Base-by-base conservation (phyloP, 1,284 basidiomycete genomes). In the Tetrapyrgos nigripes region DNA sequence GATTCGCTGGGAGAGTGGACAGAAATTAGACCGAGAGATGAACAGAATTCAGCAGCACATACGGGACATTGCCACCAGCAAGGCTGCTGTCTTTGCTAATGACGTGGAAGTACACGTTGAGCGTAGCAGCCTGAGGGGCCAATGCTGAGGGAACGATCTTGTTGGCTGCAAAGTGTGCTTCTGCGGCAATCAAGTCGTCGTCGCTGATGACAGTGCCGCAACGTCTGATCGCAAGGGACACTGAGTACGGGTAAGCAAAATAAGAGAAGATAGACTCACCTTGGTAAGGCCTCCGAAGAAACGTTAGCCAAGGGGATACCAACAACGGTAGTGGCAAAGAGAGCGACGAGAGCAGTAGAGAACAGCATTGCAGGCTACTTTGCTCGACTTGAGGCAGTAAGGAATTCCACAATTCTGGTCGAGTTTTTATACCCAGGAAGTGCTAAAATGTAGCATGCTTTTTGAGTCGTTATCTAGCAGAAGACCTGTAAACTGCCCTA, bases 91-190 rank as follows among this genome's bases (percentile, higher is more conserved):
- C 73, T 57, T 75, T 60, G 64, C 69, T 71, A 64, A 85, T 74
- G 58, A 83, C 81, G 63, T 84, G 79, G 72, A 78, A 82, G 71
- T 80, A 76, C 31, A 84, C 50, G 49, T 74, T 73, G 50, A 69
- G 70, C 27, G 73, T 68, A 29, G 71, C 66, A 23, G 73, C 70
- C 14, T 61, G 53, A 28, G 58, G 58, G 43, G 67, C 66, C 51
- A 75, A 65, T 19, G 69, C 53, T 50, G 68, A 70, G n/a, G 68
- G 46, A 35, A 60, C 65, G 26, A 79, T 72, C 57, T 74, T 76
- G 72, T 82, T 71, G 17, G 68, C 69, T 27, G 67, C 63, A 74
- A 82, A 83, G 66, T 81, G 76, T 26, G 72, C 71, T 69, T 83
- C 81, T 51, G 73, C 71, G 0, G 64, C 68, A 29, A 70, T 61